Evolutionary conservation across 2,329 filamentous ascomycete genomes (phyloP).

Genomic region (Colletotrichum abscissum): DNA sequence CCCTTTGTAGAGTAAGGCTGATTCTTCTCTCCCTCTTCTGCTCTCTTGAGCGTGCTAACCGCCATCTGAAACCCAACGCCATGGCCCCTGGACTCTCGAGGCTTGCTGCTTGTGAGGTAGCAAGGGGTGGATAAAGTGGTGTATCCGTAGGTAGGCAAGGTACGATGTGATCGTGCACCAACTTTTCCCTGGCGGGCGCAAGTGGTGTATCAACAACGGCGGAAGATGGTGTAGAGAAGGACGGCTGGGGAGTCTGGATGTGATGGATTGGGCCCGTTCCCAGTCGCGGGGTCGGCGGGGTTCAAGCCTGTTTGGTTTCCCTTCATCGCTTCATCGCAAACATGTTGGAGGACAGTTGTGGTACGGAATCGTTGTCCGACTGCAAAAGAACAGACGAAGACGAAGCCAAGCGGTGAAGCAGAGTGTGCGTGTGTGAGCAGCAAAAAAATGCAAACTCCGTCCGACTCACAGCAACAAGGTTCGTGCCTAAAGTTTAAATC

Average conservation of each 20-base stretch:
- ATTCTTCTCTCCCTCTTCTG: neutral
- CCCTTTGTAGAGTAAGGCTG: neutral
- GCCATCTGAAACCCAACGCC: conserved; percentile 25
- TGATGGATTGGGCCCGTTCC: neutral
- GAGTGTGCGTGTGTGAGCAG: neutral
- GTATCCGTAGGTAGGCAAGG: no score
- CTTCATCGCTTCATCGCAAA: neutral
- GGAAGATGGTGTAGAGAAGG: neutral
- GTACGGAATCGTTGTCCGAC: neutral
- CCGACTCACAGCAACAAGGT: conserved; percentile 6
- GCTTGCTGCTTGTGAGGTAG: neutral
- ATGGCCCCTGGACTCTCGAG: conserved; percentile 2
- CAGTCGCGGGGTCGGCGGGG: neutral
- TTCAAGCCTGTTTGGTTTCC: neutral
- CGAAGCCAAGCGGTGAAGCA: neutral
- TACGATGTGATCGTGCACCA: neutral
- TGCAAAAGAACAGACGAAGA: neutral
- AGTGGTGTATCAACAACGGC: neutral
- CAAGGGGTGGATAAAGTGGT: neutral
- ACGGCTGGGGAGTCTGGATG: neutral
- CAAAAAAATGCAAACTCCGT: neutral
- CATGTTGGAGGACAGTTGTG: neutral
- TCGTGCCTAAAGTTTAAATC: conserved; percentile 16
- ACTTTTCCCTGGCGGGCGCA: neutral
- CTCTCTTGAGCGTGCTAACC: neutral